Conservation (phyloP, 2,329 filamentous ascomycete genomes). For the Diplodia intermedia region DNA sequence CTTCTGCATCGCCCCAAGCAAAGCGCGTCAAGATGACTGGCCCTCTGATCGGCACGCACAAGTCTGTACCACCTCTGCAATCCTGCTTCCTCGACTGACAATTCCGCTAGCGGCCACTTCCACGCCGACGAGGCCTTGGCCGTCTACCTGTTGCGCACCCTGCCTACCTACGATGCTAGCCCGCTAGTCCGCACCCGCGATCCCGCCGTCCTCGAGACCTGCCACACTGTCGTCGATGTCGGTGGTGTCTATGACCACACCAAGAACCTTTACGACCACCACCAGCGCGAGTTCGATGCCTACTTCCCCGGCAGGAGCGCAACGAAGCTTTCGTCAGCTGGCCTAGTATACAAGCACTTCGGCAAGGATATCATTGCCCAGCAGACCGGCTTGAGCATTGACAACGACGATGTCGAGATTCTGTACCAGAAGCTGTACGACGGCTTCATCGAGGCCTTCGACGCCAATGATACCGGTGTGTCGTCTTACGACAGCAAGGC, state of each 20-base stretch:
- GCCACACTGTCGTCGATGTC: slow-evolving; percentile 98
- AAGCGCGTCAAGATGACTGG: slow-evolving; percentile 84
- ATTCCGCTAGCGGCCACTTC: slow-evolving; percentile 76
- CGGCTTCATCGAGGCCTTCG: slow-evolving; percentile 92
- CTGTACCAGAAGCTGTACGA: slow-evolving; percentile 90
- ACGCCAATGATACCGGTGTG: slow-evolving; percentile 97
- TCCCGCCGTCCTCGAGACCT: slow-evolving; percentile 74
- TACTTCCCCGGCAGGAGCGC: slow-evolving; percentile 77
- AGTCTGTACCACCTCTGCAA: slow-evolving; percentile 50
- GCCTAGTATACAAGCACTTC: slow-evolving; percentile 95
- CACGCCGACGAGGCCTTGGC: slow-evolving; percentile 98
- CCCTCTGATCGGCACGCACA: slow-evolving; percentile 87
- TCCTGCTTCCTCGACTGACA: slow-evolving; percentile 17
- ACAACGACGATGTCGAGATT: slow-evolving; percentile 71
- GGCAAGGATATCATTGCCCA: slow-evolving; percentile 81
- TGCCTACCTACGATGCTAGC: slow-evolving; percentile 79
- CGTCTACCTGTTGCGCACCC: slow-evolving; percentile 90
- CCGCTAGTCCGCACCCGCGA: slow-evolving; percentile 87
- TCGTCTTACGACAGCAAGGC: slow-evolving; percentile 76
- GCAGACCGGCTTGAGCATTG: slow-evolving; percentile 65
- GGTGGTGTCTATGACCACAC: slow-evolving; percentile 87
- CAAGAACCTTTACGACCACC: slow-evolving; percentile 88
- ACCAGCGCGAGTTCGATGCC: slow-evolving; percentile 88
- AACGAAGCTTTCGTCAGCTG: slow-evolving; percentile 93
- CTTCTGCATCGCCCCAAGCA: slow-evolving; percentile 52